A percentile compares a stretch with the other conserved stretches of the same genome.
Evolutionary conservation across 23 red algal genomes (phyloP).

Genomic region (Cyanidioschyzon merolae): DNA sequence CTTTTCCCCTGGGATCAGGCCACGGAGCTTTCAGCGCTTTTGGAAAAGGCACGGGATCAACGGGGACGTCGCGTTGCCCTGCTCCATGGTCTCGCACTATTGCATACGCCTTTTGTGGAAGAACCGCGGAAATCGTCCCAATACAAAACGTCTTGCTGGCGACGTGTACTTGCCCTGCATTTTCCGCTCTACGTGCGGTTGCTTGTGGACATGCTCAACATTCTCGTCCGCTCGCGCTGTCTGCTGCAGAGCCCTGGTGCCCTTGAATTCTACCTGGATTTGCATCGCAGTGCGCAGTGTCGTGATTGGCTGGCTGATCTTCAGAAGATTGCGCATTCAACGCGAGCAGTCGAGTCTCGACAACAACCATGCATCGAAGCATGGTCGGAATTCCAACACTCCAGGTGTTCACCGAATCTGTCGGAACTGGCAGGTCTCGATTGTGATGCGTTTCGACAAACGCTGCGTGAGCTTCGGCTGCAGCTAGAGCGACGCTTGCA

Average conservation of each 20-base stretch:
- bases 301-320: neutral
- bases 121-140: neutral
- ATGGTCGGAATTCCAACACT: neutral
- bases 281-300: neutral
- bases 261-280: neutral
- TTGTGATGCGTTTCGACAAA: neutral
- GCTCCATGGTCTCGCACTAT: neutral
- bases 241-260: neutral
- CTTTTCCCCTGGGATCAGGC: neutral
- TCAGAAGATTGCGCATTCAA: neutral
- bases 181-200: neutral
- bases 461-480: neutral
- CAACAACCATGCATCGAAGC: neutral
- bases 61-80: neutral
- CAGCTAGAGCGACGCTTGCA: neutral
- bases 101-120: neutral
- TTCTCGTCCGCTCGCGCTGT: slow-evolving; percentile 4
- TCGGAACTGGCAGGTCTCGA: neutral
- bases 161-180: neutral
- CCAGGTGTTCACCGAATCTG: neutral
- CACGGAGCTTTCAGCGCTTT: neutral
- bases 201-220: neutral
- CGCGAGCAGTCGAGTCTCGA: neutral
- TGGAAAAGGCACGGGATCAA: neutral
- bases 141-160: neutral